Conservation (phyloP, 2,329 filamentous ascomycete species). For the Colletotrichum zoysiae region DNA sequence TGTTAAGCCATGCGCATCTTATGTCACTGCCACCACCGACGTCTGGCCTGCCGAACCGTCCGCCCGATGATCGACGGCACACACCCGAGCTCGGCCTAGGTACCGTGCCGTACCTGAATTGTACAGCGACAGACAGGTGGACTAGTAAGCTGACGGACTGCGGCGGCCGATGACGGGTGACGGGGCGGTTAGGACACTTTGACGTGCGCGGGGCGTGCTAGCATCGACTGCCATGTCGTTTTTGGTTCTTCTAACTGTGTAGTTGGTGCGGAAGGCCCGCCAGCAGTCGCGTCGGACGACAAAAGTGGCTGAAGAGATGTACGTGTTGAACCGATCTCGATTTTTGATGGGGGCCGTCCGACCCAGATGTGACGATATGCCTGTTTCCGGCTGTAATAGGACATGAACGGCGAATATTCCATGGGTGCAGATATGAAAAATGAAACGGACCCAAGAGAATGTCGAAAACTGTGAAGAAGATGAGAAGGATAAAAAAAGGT, state of each 20-base stretch:
- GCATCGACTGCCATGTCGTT: neutral
- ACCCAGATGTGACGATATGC: neutral
- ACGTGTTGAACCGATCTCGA: neutral
- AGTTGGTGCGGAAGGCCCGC: too few species aligned
- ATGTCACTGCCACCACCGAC: neutral
- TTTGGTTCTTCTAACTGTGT: neutral
- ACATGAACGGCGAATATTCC: neutral
- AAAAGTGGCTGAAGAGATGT: too few species aligned
- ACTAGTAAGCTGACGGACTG: neutral
- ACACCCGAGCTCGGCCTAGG: neutral
- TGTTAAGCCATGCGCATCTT: constrained; percentile 18
- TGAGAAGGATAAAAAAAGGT: too few species aligned
- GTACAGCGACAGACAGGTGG: constrained; percentile 10
- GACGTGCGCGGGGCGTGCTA: neutral
- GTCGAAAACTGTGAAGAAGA: neutral
- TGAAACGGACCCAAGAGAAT: neutral
- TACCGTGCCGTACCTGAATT: neutral
- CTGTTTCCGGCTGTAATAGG: neutral
- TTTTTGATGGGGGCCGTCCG: neutral
- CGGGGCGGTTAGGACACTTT: neutral
- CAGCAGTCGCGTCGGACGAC: too few species aligned
- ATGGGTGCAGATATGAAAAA: neutral
- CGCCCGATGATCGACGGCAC: constrained; percentile 5
- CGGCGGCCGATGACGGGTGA: constrained; percentile 1
- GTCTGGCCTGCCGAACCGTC: neutral